Evolutionary conservation across 306 rosid species (phyloP).

Genomic region (Rosa multiflora): DNA sequence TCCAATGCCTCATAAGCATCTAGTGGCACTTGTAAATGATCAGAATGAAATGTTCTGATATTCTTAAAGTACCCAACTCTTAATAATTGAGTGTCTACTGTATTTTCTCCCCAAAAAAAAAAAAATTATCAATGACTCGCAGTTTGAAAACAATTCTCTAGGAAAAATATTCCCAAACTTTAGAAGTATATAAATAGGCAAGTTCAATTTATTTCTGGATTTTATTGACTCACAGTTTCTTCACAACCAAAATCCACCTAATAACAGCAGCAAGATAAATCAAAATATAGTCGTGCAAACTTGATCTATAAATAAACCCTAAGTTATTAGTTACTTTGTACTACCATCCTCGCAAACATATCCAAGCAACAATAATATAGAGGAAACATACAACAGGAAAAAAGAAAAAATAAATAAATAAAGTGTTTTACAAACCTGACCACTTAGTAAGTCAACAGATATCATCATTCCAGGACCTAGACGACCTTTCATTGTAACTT

Average conservation of each 20-base stretch:
- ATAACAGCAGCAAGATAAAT: neutral
- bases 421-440: slow-evolving; percentile 63
- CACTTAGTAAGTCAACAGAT: slow-evolving; percentile 78
- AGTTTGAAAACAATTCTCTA: neutral
- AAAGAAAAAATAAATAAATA: neutral
- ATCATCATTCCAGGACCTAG: slow-evolving; percentile 99
- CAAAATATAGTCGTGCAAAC: neutral
- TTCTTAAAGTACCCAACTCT: neutral
- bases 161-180: neutral
- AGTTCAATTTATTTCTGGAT: neutral
- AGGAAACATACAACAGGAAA: neutral
- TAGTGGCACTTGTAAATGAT: neutral
- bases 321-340: neutral
- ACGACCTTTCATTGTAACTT: slow-evolving; percentile 93
- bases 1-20: neutral
- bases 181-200: neutral
- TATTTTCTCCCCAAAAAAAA: neutral
- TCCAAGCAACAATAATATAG: neutral
- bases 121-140: neutral
- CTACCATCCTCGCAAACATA: neutral
- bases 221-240: neutral
- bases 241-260: neutral
- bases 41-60: neutral
- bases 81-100: too few relatives aligned
- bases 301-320: neutral